Percentiles rank a stretch among this genome's conserved stretches.
phyloP scores from a whole-genome alignment of 352 stramenopile genomes.

The Pythium dissotocum region DNA sequence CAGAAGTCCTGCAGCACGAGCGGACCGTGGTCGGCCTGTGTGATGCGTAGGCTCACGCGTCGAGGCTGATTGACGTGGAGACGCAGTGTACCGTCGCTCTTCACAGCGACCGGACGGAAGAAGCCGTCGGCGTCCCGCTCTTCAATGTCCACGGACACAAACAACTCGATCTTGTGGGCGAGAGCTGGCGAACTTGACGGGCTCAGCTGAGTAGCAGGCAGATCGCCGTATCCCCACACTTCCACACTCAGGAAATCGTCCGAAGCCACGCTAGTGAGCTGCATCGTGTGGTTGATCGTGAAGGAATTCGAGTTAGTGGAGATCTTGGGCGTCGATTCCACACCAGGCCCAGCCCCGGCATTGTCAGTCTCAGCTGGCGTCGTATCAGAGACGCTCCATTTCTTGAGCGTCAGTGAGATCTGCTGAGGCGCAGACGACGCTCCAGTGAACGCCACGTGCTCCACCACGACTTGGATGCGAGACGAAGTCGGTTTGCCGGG shows the following conservation, averaged over 20 bases:
- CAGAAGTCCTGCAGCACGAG: slow-evolving; percentile 50
- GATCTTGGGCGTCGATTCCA: slow-evolving; percentile 33
- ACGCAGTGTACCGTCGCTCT: slow-evolving; percentile 62
- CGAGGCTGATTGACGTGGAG: slow-evolving; percentile 62
- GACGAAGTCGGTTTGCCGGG: not conserved
- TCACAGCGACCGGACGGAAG: slow-evolving; percentile 67
- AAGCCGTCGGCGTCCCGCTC: slow-evolving; percentile 65
- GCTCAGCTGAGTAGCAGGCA: not conserved
- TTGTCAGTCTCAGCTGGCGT: not conserved
- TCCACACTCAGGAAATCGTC: slow-evolving; percentile 54
- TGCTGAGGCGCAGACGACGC: slow-evolving; percentile 12
- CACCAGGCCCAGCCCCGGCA: not conserved
- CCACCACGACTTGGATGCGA: slow-evolving; percentile 26
- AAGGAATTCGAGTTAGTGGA: not conserved
- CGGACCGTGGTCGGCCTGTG: slow-evolving; percentile 60
- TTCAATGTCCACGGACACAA: slow-evolving; percentile 76
- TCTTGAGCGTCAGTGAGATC: slow-evolving; percentile 39
- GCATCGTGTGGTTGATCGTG: slow-evolving; percentile 17
- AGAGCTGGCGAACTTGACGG: not conserved
- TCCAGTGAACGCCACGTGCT: slow-evolving; percentile 28
- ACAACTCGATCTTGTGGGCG: slow-evolving; percentile 48
- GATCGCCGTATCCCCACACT: slow-evolving; percentile 56
- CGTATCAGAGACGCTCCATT: slow-evolving; percentile 23
- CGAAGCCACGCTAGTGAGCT: not conserved
- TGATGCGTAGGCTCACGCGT: slow-evolving; percentile 59